Base-by-base conservation (phyloP, 768 basidiomycete species). In the Pholiota microspora region DNA sequence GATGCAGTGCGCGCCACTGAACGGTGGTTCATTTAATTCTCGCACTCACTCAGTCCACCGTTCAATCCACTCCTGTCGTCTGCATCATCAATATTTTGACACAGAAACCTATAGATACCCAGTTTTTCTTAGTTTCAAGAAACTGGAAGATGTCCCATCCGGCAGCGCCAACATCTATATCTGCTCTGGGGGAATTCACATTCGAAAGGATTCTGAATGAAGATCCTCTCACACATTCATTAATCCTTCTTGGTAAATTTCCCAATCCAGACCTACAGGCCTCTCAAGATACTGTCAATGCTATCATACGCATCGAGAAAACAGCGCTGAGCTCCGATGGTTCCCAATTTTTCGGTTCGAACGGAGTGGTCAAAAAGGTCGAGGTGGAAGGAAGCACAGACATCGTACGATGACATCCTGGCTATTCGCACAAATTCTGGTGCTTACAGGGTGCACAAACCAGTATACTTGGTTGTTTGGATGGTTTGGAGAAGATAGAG, bases 391-490 rank as follows among this genome's bases (percentile, higher is more conserved):
- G 77, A 58, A 76, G 71, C 52, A 91, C 83, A 21, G 88, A 92
- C 60, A 88, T 91, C 56, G 87, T 86, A 64, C 59, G 83, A 36
- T 28, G 38, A 23, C 49, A 7, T 3, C 13, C 8, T 55, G 27
- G 24, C 35, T 24, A 7, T 25, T 29, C 35, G n/a, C 28, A 21
- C 10, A 12, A 7, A 32, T 2, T 2, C 28, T 16, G 27, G 12
- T n/a, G 48, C 32, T 54, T 45, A 40, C 16, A 23, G 51, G 34
- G 49, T 28, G 27, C 13, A 50, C 9, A 35, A 59, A 45, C 8
- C 61, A 94, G 92, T 96, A 96, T 69, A 77, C 84, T 12, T 94
- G 91, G 86, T 68, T 85, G 29, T 82, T 88, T 54, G 92, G 79
- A 2, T 93, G 88, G 85, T 64, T 90, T 24, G 67, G 71, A 27